Evolutionary conservation across 1,284 basidiomycete genomes (phyloP).

Genomic region (Apiotrichum mycotoxinovorans): DNA sequence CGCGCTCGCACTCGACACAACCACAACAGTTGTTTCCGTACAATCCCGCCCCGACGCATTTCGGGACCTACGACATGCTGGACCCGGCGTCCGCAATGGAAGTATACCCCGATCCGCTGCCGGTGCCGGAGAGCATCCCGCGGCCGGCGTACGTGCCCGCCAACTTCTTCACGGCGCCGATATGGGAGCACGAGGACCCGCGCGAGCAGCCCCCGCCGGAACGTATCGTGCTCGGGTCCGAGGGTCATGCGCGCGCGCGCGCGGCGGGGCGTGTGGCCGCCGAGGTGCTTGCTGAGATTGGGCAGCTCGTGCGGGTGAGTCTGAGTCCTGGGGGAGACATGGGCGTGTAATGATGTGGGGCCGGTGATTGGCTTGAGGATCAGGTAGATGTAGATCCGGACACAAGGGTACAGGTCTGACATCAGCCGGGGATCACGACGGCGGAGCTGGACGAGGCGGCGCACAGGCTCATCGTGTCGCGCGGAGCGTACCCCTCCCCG

Average conservation of each 20-base stretch:
- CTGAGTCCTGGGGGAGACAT: no score
- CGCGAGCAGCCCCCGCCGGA: constrained; percentile 36
- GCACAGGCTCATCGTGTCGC: constrained; percentile 65
- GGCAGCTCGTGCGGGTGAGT: constrained; percentile 59
- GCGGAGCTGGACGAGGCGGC: constrained; percentile 65
- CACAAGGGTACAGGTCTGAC: constrained; percentile 24
- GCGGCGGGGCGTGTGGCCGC: constrained; percentile 62
- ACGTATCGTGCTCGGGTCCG: constrained; percentile 58
- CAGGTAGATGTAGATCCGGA: not conserved
- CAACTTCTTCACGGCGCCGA: constrained; percentile 40
- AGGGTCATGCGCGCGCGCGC: constrained; percentile 60
- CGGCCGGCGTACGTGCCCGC: constrained; percentile 61
- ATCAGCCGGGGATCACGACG: constrained; percentile 71
- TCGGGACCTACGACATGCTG: constrained; percentile 36
- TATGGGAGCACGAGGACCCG: constrained; percentile 54
- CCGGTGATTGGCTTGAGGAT: no score
- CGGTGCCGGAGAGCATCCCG: constrained; percentile 60
- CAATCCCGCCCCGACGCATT: constrained; percentile 23
- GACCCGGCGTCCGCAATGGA: constrained; percentile 29
- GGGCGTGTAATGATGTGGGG: no score
- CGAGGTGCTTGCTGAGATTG: constrained; percentile 60
- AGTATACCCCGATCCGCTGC: constrained; percentile 49
- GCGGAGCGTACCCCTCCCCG: constrained; percentile 83
- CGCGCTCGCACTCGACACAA: not conserved
- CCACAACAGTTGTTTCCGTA: constrained; percentile 12